Evolutionary conservation across 441 rosid genomes (phyloP), one percentile per base, ranked within the genome.

Genomic region (Adansonia gregorii): DNA sequence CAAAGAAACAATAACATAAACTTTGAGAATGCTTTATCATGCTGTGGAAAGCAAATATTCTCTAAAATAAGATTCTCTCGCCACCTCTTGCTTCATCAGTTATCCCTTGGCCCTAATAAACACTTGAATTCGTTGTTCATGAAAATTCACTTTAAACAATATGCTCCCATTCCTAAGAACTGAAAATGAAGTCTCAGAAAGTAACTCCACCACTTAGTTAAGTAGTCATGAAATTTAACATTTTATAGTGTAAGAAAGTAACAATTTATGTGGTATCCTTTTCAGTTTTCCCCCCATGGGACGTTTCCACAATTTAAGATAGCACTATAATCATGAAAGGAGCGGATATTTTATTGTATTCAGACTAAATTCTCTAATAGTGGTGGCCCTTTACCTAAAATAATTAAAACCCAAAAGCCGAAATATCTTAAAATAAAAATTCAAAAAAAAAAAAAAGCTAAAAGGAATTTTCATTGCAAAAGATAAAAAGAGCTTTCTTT

Each of bases 21-120:
- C 71, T 82, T 67, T 52, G 65, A 46, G 27, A 63, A 73, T 78
- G 76, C 78, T 79, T 84, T 77, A 14, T 83, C n/a, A 17, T 59
- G 78, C 60, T 46, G 65, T 63, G 66, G 35, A 6, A 67, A 55
- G 49, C 66, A 71, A 24, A 82, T 52, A 51, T 76, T 60, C 74
- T 77, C 76, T 27, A 35, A 58, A 75, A 41, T 63, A n/a, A 20
- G 82, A 79, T 80, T 73, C 82, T 71, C 74, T 74, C 74, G 56
- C 74, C 74, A 46, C 77, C 76, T 31, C 64, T 55, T 46, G 77
- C 48, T 54, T 59, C 48, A 35, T 31, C 45, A 19, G 41, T 51
- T 66, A 68, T 14, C 20, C 43, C 49, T 70, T 31, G 63, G 41
- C 75, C 70, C 56, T 55, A 20, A 19, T 55, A 19, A 68, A 58